Percentiles rank a stretch among this genome's conserved stretches.
Evolutionary conservation across 352 stramenopile genomes (phyloP).

Genomic region (Globisporangium solare): DNA sequence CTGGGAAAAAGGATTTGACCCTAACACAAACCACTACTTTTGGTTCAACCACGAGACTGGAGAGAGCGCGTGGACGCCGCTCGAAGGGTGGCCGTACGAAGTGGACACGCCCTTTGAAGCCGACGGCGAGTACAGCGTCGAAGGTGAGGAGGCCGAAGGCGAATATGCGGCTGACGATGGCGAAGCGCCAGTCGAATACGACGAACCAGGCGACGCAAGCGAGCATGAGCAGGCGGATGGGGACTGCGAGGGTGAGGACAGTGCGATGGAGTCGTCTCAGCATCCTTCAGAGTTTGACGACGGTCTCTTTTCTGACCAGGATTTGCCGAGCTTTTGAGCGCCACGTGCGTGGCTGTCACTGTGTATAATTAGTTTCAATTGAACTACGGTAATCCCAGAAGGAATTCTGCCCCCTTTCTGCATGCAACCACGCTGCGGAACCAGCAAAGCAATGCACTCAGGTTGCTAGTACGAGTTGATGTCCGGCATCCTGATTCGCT

Average conservation of each 20-base stretch:
- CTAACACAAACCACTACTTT: conserved; percentile 80
- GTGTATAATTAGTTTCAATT: no score
- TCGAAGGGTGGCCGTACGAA: conserved; percentile 71
- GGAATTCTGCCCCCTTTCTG: no score
- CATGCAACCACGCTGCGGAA: no score
- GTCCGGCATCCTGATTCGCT: neutral
- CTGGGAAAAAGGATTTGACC: conserved; percentile 85
- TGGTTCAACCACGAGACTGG: conserved; percentile 85
- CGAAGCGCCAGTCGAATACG: conserved; percentile 6
- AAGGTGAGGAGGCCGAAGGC: conserved; percentile 17
- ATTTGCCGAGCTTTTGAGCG: conserved; percentile 44
- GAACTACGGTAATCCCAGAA: no score
- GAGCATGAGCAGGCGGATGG: conserved; percentile 8
- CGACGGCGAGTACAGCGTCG: conserved; percentile 16
- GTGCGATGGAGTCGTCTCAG: conserved; percentile 19
- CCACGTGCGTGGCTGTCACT: conserved; percentile 1
- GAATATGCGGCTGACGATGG: conserved; percentile 9
- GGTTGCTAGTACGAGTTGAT: neutral
- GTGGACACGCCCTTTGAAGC: conserved; percentile 60
- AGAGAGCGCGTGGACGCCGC: conserved; percentile 75
- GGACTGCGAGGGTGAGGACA: conserved; percentile 13
- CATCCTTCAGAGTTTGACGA: conserved; percentile 53
- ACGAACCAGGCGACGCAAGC: conserved; percentile 9
- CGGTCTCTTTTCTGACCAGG: conserved; percentile 39
- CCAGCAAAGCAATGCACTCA: neutral